A percentile compares a stretch with the other conserved stretches of the same genome.
Conservation (phyloP, 768 basidiomycete species). For the Mycena latifolia region DNA sequence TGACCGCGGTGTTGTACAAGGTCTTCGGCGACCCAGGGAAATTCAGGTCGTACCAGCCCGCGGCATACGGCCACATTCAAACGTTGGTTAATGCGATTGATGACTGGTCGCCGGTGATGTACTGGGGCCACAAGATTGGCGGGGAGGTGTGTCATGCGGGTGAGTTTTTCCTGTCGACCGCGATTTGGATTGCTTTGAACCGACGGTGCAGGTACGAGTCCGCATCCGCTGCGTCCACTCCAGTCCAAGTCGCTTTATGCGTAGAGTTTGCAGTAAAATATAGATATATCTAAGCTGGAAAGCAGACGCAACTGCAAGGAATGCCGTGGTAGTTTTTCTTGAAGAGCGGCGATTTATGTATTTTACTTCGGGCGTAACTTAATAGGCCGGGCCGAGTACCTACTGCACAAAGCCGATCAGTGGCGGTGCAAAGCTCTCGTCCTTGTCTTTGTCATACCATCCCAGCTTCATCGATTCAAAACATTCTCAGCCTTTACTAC, state of each 20-base stretch:
- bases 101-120: slow-evolving; percentile 47
- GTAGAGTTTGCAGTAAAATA: no score
- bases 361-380: no score
- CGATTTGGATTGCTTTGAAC: background rate
- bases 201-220: slow-evolving; percentile 8
- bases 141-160: slow-evolving; percentile 19
- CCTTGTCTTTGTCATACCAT: no score
- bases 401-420: no score
- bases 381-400: no score
- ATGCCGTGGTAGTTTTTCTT: no score
- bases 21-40: background rate
- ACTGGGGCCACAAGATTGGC: slow-evolving; percentile 40
- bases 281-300: no score
- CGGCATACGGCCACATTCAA: slow-evolving; percentile 48
- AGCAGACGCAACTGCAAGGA: no score
- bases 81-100: slow-evolving; percentile 50
- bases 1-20: background rate
- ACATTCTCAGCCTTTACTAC: no score
- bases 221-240: slow-evolving; percentile 7
- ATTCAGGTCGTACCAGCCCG: slow-evolving; percentile 38
- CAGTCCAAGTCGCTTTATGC: slow-evolving; percentile 2
- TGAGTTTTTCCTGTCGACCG: background rate
- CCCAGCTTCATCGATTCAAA: no score
- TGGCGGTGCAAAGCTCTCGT: no score
- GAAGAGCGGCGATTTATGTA: no score